These are phyloP conservation scores for Lasiosphaeris hirsuta DNA, from an alignment of 495 filamentous ascomycete genomes.

Conservation along the genomic window DNA sequence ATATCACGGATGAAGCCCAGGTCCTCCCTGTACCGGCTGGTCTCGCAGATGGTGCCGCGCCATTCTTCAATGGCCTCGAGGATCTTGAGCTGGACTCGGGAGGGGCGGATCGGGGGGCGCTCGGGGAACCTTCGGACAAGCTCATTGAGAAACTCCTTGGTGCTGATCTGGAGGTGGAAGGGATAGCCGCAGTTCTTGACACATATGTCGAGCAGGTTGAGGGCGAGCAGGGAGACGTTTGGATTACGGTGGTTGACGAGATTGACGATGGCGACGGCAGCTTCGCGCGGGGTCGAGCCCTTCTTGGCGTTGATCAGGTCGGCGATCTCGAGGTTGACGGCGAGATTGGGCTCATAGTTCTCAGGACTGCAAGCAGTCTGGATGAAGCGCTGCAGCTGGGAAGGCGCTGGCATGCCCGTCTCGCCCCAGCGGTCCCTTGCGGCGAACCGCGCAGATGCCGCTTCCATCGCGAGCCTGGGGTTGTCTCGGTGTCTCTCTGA, in stretches of 20 bases:
- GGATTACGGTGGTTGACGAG: conserved; percentile 95
- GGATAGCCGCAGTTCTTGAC: conserved; percentile 99
- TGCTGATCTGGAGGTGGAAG: conserved; percentile 96
- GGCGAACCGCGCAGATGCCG: conserved; percentile 90
- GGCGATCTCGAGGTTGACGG: conserved; percentile 91
- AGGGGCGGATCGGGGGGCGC: conserved; percentile 79
- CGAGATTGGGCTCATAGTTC: conserved; percentile 96
- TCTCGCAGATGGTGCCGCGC: conserved; percentile 96
- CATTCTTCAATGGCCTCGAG: conserved; percentile 98
- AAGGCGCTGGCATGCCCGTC: conserved; percentile 70
- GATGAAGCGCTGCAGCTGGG: conserved; percentile 91
- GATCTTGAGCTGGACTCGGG: conserved; percentile 85
- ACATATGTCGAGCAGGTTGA: conserved; percentile 94
- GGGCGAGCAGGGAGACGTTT: conserved; percentile 86
- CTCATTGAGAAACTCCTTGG: conserved; percentile 98
- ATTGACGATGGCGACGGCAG: conserved; percentile 88
- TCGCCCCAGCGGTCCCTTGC: conserved; percentile 91
- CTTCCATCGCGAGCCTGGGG: conserved; percentile 61
- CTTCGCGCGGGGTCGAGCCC: conserved; percentile 93
- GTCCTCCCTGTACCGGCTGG: conserved; percentile 94
- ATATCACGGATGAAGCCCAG: conserved; percentile 95
- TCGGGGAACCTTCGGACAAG: conserved; percentile 95
- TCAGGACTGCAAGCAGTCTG: conserved; percentile 91
- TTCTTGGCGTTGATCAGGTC: conserved; percentile 98
- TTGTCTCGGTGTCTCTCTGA: too few relatives aligned